phyloP scores from a whole-genome alignment of 768 basidiomycete genomes.

The Cyclocybe cylindracea region DNA sequence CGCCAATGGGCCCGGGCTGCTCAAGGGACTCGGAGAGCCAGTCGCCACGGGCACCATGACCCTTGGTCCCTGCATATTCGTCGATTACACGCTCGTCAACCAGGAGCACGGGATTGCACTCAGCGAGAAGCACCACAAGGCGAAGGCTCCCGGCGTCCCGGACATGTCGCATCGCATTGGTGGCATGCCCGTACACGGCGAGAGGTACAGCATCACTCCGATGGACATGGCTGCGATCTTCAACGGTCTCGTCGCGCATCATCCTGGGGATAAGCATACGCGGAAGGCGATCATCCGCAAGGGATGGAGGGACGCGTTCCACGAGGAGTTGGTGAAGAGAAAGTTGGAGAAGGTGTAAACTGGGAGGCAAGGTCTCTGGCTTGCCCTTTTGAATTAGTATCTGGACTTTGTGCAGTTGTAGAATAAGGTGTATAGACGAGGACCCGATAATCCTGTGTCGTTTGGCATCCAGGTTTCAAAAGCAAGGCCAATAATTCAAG shows the following conservation, averaged over 20 bases:
- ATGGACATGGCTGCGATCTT: neutral
- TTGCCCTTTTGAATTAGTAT: too few species aligned
- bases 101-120: too few species aligned
- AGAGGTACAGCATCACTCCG: neutral
- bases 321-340: neutral
- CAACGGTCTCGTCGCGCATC: neutral
- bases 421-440: too few species aligned
- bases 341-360: neutral
- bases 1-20: neutral
- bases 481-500: too few species aligned
- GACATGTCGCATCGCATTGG: too few species aligned
- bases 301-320: neutral
- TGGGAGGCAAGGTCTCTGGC: too few species aligned
- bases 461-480: too few species aligned
- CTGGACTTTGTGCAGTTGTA: too few species aligned
- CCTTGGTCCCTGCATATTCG: conserved; percentile 6
- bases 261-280: neutral
- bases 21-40: neutral
- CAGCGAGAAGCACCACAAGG: too few species aligned
- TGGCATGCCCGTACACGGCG: neutral
- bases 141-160: too few species aligned
- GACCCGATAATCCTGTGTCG: too few species aligned
- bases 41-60: conserved; percentile 7
- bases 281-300: neutral
- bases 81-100: neutral